Base-by-base conservation (phyloP, 2,329 filamentous ascomycete genomes). In the Penicillium brasilianum region DNA sequence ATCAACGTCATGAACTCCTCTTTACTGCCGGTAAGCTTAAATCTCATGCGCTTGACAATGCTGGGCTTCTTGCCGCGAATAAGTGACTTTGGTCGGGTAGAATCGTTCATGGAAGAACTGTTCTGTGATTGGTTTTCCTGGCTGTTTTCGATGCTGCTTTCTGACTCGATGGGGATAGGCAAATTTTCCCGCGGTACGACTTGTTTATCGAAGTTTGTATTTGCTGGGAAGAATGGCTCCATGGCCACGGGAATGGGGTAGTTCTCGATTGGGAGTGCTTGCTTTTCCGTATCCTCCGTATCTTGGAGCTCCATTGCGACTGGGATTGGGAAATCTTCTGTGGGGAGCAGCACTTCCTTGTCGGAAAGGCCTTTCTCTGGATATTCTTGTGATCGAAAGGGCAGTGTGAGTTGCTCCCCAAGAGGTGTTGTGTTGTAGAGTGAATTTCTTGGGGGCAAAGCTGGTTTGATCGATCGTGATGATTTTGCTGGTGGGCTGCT, bases 261-360 rank as follows among this genome's bases (percentile, higher is more conserved):
- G n/a, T 63, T 32, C 4, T 67, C 64, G 30, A 43, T 37, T 7
- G 46, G 54, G 18, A 61, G 22, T 20, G 36, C 37, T 4, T 58
- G 50, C 18, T 58, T 58, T 50, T 41, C 34, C 22, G 51, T 56
- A 55, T 58, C 48, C 16, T 32, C 37, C 9, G 14, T 39, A 32
- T 57, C 55, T 39, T 62, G 53, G 3, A 52, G n/a, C 11, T 64
- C 59, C 13, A 55, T 37, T 28, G 22, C 11, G 11, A 64, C 57
- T 7, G 64, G 66, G 4, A 66, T 63, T 20, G 64, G 64, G 7
- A 63, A 55, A n/a, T 65, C 37, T 14, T 66, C 60, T 34, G 30
- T 32, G 11, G 6, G 3, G 25, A 54, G 46, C 2, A 63, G 18
- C 30, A 48, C 44, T 43, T 62, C 48, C 34, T 57, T 64, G 52